phyloP scores from a whole-genome alignment of 169 alveolate species.

The Plasmodium vinckei region DNA sequence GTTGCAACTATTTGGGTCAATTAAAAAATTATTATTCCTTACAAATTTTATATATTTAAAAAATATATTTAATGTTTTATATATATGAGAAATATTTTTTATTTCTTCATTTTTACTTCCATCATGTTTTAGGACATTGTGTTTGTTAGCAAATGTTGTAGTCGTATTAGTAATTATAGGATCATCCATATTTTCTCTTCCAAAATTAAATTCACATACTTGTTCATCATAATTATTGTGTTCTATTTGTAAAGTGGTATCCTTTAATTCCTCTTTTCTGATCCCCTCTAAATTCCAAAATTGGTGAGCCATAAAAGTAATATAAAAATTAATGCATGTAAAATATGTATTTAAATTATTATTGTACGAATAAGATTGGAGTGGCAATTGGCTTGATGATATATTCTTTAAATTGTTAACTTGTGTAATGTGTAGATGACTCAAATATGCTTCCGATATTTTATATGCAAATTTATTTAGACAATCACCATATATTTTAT shows the following conservation, averaged over 20 bases:
- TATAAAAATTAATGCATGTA: constrained; percentile 10
- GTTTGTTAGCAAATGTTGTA: no score
- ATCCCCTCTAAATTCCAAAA: background rate
- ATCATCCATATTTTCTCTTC: no score
- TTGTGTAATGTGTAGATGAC: background rate
- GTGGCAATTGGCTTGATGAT: no score
- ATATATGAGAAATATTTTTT: background rate
- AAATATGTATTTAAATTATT: background rate
- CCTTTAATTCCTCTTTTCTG: background rate
- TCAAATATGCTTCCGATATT: constrained; percentile 5
- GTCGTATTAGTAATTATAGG: no score
- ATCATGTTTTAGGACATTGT: no score
- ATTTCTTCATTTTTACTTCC: no score
- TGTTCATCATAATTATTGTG: no score
- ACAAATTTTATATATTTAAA: constrained; percentile 36
- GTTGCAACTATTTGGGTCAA: background rate
- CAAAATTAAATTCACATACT: no score
- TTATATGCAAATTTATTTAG: constrained; percentile 4
- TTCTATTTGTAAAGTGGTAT: no score
- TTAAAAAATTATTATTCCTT: background rate
- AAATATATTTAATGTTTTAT: background rate
- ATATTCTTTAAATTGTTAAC: no score
- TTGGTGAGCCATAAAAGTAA: background rate
- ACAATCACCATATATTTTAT: background rate
- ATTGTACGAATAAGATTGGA: background rate